These are phyloP conservation scores for Aspergillus eucalypticola DNA, from an alignment of 2,329 filamentous ascomycete species.

Conservation along the genomic window DNA sequence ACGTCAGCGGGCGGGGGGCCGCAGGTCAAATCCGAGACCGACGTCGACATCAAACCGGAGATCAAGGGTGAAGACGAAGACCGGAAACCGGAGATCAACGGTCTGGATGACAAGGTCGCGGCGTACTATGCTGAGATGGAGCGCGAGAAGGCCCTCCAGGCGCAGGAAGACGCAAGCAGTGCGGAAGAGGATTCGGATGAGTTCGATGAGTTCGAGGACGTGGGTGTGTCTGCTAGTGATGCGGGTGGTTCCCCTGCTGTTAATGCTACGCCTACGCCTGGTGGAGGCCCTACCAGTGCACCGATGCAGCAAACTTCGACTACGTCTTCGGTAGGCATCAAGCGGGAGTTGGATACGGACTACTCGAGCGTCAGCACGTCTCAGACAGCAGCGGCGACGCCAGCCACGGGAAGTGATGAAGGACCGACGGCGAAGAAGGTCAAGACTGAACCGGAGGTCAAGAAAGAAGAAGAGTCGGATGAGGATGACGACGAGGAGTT, in stretches of 20 bases:
- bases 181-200: slow-evolving; percentile 44
- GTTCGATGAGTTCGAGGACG: slow-evolving; percentile 48
- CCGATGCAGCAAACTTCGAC: slow-evolving; percentile 12
- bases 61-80: slow-evolving; percentile 46
- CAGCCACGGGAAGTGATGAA: slow-evolving; percentile 39
- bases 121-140: slow-evolving; percentile 51
- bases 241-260: slow-evolving; percentile 35
- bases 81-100: slow-evolving; percentile 43
- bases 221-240: slow-evolving; percentile 41
- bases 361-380: slow-evolving; percentile 40
- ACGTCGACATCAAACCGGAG: slow-evolving; percentile 39
- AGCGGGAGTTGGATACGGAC: slow-evolving; percentile 42
- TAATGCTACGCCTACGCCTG: slow-evolving; percentile 9
- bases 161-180: slow-evolving; percentile 43
- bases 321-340: slow-evolving; percentile 30
- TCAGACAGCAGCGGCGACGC: slow-evolving; percentile 40
- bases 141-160: slow-evolving; percentile 44
- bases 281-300: slow-evolving; percentile 31
- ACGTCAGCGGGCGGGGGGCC: slow-evolving; percentile 26
- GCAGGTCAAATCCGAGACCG: slow-evolving; percentile 33
- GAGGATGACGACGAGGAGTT: slow-evolving; percentile 49
- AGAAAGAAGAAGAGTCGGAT: slow-evolving; percentile 43
- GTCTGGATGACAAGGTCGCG: slow-evolving; percentile 48
- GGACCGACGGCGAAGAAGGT: slow-evolving; percentile 46
- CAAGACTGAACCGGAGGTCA: slow-evolving; percentile 41